Evolutionary conservation across 257 asterid genomes (phyloP).

Genomic region (Asclepias syriaca): DNA sequence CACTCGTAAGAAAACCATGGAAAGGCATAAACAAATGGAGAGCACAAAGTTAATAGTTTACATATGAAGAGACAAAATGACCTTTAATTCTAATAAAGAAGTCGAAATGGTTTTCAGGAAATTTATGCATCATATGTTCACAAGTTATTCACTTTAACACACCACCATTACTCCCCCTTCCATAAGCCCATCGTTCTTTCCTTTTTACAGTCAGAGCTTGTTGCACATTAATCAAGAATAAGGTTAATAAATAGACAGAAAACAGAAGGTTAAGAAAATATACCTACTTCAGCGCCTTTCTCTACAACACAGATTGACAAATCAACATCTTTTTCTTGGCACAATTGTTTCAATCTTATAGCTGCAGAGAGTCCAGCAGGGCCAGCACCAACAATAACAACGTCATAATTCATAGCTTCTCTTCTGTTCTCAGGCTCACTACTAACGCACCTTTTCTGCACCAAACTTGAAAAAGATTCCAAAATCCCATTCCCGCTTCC

Average conservation of each 20-base stretch:
- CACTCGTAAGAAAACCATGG: neutral
- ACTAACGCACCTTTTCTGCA: constrained; percentile 37
- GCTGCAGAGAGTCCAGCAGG: constrained; percentile 99
- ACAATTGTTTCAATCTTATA: constrained; percentile 75
- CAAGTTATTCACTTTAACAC: neutral
- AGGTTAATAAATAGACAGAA: neutral
- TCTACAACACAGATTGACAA: constrained; percentile 90
- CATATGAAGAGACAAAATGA: neutral
- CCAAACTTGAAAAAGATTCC: constrained; percentile 16
- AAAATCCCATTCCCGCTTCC: constrained; percentile 22
- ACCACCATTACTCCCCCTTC: neutral
- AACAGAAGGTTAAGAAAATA: constrained; percentile 1
- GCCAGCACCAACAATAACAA: constrained; percentile 94
- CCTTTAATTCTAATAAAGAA: neutral
- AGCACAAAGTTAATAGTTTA: neutral
- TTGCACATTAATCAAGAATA: neutral
- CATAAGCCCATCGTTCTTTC: neutral
- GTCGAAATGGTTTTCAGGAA: neutral
- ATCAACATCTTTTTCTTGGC: constrained; percentile 67
- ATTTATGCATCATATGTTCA: neutral
- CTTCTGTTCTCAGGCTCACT: constrained; percentile 45
- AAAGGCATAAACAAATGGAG: neutral
- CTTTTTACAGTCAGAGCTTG: neutral
- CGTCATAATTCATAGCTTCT: constrained; percentile 78
- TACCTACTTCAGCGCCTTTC: constrained; percentile 98